These are phyloP conservation scores for Trichoderma sp. DNA, from an alignment of 2,329 filamentous ascomycete genomes.

Conservation along the genomic window DNA sequence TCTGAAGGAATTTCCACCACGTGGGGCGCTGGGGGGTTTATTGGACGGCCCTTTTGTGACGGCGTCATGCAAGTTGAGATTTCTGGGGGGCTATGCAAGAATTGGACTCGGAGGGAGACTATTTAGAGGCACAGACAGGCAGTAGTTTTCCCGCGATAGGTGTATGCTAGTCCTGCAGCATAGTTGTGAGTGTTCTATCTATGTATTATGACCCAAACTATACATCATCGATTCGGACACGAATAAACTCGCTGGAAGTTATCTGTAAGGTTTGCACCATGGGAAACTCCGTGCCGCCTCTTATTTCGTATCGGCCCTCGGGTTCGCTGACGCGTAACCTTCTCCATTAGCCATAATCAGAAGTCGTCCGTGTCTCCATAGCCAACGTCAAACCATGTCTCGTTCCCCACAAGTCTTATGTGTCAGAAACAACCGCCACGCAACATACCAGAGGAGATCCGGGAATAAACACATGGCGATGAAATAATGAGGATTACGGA, in stretches of 20 bases:
- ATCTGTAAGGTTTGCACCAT: not conserved
- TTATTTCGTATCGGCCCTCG: not conserved
- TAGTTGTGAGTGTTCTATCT: not conserved
- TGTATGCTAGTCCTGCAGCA: not conserved
- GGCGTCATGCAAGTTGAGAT: not conserved
- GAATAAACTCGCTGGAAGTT: not conserved
- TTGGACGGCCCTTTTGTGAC: not conserved
- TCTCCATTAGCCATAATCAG: not conserved
- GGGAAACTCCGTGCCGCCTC: not conserved
- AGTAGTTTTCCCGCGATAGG: not conserved
- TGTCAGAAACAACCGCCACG: not conserved
- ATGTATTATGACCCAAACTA: not conserved
- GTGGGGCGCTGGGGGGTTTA: not conserved
- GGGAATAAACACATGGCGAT: not conserved
- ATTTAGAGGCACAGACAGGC: not conserved
- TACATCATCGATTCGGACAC: not conserved
- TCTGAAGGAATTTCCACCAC: not conserved
- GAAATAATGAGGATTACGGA: not conserved
- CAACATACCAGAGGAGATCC: not conserved
- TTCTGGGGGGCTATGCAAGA: not conserved
- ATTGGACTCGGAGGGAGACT: not conserved
- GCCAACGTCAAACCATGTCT: not conserved
- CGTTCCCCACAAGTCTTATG: slow-evolving; percentile 3
- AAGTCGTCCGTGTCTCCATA: not conserved
- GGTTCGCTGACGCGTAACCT: slow-evolving; percentile 3